phyloP scores from a whole-genome alignment of 2,329 filamentous ascomycete genomes.

The Apiospora aurea region DNA sequence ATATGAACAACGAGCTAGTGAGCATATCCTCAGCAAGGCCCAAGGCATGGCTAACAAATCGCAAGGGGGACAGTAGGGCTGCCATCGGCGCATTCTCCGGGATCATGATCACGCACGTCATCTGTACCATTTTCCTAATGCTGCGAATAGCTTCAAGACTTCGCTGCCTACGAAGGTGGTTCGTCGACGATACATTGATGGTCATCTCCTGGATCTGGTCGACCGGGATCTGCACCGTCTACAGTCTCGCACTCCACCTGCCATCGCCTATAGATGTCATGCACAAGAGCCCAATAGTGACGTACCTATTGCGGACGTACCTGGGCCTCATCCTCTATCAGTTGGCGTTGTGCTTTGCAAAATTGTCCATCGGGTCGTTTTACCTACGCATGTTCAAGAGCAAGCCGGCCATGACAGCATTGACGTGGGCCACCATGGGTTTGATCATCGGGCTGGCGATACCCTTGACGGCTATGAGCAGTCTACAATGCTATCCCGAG shows the following conservation, averaged over 20 bases:
- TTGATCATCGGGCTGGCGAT: constrained; percentile 2
- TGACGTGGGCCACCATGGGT: constrained; percentile 19
- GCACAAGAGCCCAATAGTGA: neutral
- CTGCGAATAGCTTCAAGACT: constrained; percentile 11
- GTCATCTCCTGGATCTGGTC: constrained; percentile 21
- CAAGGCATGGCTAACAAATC: neutral
- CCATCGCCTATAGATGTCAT: neutral
- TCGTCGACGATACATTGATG: constrained; percentile 24
- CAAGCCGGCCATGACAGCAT: neutral
- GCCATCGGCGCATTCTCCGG: constrained; percentile 3
- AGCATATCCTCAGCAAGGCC: neutral
- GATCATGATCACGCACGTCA: constrained; percentile 3
- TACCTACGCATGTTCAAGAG: constrained; percentile 22
- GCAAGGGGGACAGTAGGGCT: neutral
- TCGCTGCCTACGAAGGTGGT: constrained; percentile 18
- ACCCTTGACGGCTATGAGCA: constrained; percentile 17
- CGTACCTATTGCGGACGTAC: neutral
- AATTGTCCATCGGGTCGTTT: constrained; percentile 7
- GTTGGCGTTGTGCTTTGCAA: constrained; percentile 19
- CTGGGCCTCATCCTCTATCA: constrained; percentile 20
- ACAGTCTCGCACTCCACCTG: constrained; percentile 2
- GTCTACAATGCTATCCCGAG: neutral
- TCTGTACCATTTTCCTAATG: constrained; percentile 17
- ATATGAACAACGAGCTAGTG: constrained; percentile 6
- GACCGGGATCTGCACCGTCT: constrained; percentile 8